Evolutionary conservation across 257 asterid genomes (phyloP).

Genomic region (Solanum sparsipilum): DNA sequence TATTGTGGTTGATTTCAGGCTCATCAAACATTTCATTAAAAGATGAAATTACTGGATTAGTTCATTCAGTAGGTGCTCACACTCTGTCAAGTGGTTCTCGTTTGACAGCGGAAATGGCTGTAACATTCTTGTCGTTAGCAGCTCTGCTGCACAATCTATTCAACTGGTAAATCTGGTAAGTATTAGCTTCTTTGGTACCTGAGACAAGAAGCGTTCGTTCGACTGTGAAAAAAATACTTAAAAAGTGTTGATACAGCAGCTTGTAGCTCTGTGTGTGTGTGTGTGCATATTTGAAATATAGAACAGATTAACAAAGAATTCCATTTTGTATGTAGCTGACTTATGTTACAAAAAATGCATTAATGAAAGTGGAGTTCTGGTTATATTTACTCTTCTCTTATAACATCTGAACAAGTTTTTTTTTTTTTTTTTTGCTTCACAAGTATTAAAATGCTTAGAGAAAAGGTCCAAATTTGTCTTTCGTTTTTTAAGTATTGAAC

Average conservation of each 20-base stretch:
- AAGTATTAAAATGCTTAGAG: background rate
- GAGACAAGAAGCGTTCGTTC: background rate
- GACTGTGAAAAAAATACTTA: background rate
- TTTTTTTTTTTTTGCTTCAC: background rate
- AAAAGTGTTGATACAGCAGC: background rate
- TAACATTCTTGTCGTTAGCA: conserved; percentile 24
- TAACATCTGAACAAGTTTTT: background rate
- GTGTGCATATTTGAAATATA: background rate
- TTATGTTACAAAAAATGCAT: background rate
- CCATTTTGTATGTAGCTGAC: background rate
- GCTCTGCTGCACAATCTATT: conserved; percentile 29
- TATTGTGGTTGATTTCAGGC: conserved; percentile 37
- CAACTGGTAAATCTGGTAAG: conserved; percentile 6
- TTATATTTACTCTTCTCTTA: background rate
- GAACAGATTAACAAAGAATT: background rate
- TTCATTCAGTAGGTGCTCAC: conserved; percentile 96
- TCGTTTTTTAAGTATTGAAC: too few relatives aligned
- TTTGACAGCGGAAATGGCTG: conserved; percentile 6
- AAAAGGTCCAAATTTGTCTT: background rate
- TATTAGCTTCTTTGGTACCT: background rate
- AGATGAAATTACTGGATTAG: conserved; percentile 93
- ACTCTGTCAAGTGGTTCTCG: conserved; percentile 32
- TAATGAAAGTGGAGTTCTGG: background rate
- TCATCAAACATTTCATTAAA: conserved; percentile 81
- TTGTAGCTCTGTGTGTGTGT: background rate